Conservation (phyloP, 2,329 filamentous ascomycete species). For the Aspergillus glaucus region DNA sequence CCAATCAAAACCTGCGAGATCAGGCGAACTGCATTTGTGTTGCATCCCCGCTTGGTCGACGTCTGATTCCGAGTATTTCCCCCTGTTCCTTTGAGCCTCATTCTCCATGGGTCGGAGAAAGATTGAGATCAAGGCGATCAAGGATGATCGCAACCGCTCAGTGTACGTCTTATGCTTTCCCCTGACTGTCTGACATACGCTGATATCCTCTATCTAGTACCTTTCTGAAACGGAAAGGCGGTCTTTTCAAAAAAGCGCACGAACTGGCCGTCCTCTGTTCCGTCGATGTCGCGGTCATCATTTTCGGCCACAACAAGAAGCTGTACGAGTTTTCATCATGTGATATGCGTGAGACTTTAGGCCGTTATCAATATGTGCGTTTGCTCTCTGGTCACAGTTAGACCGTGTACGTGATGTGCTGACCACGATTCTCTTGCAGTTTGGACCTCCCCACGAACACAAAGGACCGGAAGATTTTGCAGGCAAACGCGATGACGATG, state of each 20-base stretch:
- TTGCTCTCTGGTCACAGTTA: conserved; percentile 2
- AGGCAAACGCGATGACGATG: conserved; percentile 66
- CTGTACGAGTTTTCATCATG: conserved; percentile 94
- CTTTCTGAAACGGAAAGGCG: conserved; percentile 97
- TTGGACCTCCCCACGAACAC: conserved; percentile 88
- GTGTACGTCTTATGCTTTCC: conserved; percentile 60
- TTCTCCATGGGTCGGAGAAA: conserved; percentile 84
- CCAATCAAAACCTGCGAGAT: not conserved
- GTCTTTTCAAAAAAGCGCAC: conserved; percentile 98
- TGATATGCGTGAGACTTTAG: conserved; percentile 86
- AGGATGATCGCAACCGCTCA: conserved; percentile 94
- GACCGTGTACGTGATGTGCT: conserved; percentile 5
- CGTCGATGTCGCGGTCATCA: conserved; percentile 96
- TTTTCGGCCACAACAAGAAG: conserved; percentile 98
- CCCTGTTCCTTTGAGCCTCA: conserved; percentile 4
- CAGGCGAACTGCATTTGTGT: conserved; percentile 1
- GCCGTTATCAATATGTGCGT: conserved; percentile 84
- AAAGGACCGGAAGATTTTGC: conserved; percentile 92
- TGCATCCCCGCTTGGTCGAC: conserved; percentile 8
- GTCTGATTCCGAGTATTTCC: conserved; percentile 6
- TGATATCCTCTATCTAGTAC: conserved; percentile 54
- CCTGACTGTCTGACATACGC: conserved; percentile 2
- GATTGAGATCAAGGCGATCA: conserved; percentile 99
- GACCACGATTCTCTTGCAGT: conserved; percentile 50
- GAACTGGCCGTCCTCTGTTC: conserved; percentile 97